These are phyloP conservation scores for Rosa multiflora DNA, from an alignment of 306 rosid species.

Conservation along the genomic window DNA sequence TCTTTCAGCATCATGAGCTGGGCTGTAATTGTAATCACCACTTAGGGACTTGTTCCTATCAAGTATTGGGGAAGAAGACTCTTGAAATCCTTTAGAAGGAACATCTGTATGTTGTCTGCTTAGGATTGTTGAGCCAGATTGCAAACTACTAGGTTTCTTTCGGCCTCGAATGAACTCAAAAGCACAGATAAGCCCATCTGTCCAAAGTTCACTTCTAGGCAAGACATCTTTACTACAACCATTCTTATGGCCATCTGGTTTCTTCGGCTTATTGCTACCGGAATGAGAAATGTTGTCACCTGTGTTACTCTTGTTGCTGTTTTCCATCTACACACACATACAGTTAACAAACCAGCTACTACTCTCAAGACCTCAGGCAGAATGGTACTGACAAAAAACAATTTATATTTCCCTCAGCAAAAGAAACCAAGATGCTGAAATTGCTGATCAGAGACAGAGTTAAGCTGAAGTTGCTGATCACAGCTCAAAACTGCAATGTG, in stretches of 20 bases:
- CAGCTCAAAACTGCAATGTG: neutral
- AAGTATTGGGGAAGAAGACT: constrained; percentile 25
- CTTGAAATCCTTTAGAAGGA: constrained; percentile 39
- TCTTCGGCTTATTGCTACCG: constrained; percentile 33
- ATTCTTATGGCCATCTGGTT: constrained; percentile 39
- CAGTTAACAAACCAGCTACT: constrained; percentile 11
- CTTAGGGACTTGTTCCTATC: constrained; percentile 33
- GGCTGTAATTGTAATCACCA: constrained; percentile 36
- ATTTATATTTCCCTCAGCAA: neutral
- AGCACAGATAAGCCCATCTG: constrained; percentile 85
- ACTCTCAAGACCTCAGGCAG: constrained; percentile 7
- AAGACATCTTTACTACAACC: constrained; percentile 40
- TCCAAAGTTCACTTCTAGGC: constrained; percentile 70
- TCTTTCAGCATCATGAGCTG: constrained; percentile 30
- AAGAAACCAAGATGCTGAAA: neutral
- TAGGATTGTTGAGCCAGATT: constrained; percentile 33
- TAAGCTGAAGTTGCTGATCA: constrained; percentile 1
- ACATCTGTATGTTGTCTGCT: constrained; percentile 34
- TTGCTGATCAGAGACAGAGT: neutral
- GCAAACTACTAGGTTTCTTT: constrained; percentile 37
- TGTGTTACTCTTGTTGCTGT: constrained; percentile 32
- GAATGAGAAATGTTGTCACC: constrained; percentile 30
- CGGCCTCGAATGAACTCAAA: constrained; percentile 63
- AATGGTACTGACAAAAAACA: neutral
- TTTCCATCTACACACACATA: constrained; percentile 28